phyloP scores from a whole-genome alignment of 106 monocot genomes.

The Phalaenopsis equestris region DNA sequence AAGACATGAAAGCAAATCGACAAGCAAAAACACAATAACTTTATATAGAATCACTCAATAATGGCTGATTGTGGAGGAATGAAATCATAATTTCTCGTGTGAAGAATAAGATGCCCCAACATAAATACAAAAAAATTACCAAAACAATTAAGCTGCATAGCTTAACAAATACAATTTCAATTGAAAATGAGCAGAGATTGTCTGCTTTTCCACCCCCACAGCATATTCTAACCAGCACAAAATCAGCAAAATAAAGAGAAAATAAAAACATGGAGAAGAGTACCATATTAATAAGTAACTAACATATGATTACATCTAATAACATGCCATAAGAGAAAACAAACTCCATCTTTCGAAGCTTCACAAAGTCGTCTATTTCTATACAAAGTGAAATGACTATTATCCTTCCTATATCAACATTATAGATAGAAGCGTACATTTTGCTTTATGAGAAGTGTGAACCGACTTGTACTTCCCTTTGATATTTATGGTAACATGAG shows the following conservation, averaged over 20 bases:
- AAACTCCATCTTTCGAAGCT: not conserved
- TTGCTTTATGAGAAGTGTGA: not conserved
- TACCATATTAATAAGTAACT: not conserved
- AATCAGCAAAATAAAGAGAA: not conserved
- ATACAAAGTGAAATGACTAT: not conserved
- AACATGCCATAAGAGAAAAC: not conserved
- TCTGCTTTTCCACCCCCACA: too few species aligned
- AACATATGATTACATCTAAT: not conserved
- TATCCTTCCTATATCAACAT: not conserved
- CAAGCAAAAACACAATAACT: too few species aligned
- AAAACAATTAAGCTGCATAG: too few species aligned
- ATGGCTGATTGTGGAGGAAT: too few species aligned
- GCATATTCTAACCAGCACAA: too few species aligned
- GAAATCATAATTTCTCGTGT: too few species aligned
- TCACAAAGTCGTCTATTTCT: not conserved
- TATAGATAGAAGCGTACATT: not conserved
- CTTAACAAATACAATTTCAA: too few species aligned
- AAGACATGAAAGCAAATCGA: too few species aligned
- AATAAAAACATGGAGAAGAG: not conserved
- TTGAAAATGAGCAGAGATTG: too few species aligned
- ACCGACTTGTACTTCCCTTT: not conserved
- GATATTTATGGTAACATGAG: not conserved
- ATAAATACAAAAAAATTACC: too few species aligned
- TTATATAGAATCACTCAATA: too few species aligned
- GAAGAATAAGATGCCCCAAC: too few species aligned